These are phyloP conservation scores for Hylodesmum podocarpum DNA, from an alignment of 306 rosid genomes.

Conservation along the genomic window DNA sequence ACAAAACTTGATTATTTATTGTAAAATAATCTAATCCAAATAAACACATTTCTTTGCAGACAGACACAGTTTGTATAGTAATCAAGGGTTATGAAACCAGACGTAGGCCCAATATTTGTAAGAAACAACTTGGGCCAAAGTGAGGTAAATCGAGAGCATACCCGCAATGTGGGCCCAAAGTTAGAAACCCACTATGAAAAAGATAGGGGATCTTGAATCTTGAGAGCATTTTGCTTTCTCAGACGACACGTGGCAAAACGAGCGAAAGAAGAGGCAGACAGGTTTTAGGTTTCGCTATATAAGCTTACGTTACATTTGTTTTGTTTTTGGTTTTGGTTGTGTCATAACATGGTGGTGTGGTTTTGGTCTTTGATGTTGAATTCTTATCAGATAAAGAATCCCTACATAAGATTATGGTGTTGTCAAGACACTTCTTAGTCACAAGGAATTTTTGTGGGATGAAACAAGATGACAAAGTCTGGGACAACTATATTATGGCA, in stretches of 20 bases:
- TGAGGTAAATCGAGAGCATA: neutral
- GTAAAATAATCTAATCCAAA: too few relatives aligned
- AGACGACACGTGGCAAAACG: slow-evolving; percentile 6
- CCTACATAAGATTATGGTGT: slow-evolving; percentile 49
- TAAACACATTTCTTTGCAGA: too few relatives aligned
- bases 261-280: slow-evolving; percentile 13
- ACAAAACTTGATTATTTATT: too few relatives aligned
- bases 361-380: neutral
- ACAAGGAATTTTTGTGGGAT: slow-evolving; percentile 43
- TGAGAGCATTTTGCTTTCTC: too few relatives aligned
- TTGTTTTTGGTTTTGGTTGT: neutral
- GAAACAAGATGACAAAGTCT: slow-evolving; percentile 42
- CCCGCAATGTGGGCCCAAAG: neutral
- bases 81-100: neutral
- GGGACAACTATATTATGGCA: slow-evolving; percentile 44
- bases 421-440: slow-evolving; percentile 42
- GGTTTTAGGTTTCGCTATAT: slow-evolving; percentile 12
- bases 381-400: slow-evolving; percentile 45
- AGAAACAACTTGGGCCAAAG: neutral
- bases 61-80: too few relatives aligned
- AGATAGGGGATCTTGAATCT: neutral
- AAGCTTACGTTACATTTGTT: neutral
- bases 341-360: neutral
- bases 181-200: neutral
- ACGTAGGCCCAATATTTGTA: neutral